Percentiles rank a stretch among this genome's conserved stretches.
These are phyloP conservation scores for Closterium sp. DNA, from an alignment of 139 green algal species.

Conservation along the genomic window DNA sequence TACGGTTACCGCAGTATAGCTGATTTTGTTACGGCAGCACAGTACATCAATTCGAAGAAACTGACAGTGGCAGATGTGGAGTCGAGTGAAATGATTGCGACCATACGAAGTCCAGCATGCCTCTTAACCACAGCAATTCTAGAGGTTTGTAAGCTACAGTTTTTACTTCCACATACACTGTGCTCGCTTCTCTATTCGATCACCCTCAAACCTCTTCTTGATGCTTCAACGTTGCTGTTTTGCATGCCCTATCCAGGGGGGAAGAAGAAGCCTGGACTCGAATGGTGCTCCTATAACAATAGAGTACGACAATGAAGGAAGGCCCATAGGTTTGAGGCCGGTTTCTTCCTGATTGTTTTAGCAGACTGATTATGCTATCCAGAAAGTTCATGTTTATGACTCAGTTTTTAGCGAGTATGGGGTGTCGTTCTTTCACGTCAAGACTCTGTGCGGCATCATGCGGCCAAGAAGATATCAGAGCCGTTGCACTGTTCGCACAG, in stretches of 20 bases:
- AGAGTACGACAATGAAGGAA: neutral
- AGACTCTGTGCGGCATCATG: neutral
- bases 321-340: neutral
- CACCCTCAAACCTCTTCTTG: too few relatives aligned
- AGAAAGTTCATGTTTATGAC: neutral
- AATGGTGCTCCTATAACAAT: neutral
- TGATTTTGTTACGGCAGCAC: neutral
- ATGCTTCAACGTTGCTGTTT: neutral
- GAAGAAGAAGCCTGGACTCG: neutral
- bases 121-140: neutral
- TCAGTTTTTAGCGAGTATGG: neutral
- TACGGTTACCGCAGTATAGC: neutral
- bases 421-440: neutral
- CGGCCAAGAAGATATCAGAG: neutral
- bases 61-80: neutral
- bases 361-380: too few relatives aligned
- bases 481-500: neutral
- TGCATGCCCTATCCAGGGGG: neutral
- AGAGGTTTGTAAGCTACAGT: neutral
- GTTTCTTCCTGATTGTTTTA: neutral
- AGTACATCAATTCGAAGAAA: neutral
- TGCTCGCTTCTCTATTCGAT: too few relatives aligned
- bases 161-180: too few relatives aligned
- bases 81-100: neutral
- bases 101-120: neutral